phyloP scores from a whole-genome alignment of 2,329 filamentous ascomycete genomes.

The Penicillium sp. region DNA sequence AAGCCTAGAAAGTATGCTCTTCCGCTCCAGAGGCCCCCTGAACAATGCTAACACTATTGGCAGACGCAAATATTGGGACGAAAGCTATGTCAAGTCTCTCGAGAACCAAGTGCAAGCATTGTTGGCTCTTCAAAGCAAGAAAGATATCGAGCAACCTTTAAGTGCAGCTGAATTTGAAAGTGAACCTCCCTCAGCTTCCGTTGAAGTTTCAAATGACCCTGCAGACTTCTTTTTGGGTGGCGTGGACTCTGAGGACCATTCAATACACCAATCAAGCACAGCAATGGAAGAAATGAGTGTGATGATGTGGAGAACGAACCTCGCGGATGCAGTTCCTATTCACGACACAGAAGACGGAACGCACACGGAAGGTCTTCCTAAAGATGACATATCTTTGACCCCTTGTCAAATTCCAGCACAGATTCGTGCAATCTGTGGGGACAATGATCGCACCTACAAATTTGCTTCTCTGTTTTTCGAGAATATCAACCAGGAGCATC shows the following conservation, averaged over 20 bases:
- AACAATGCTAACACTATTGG: neutral
- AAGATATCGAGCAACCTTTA: neutral
- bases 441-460: neutral
- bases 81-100: constrained; percentile 6
- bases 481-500: constrained; percentile 7
- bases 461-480: constrained; percentile 2
- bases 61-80: constrained; percentile 13
- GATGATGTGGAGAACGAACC: constrained; percentile 16
- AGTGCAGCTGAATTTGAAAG: neutral
- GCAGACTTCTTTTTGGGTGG: neutral
- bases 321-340: constrained; percentile 9
- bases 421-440: neutral
- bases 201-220: neutral
- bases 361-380: neutral
- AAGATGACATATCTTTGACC: neutral
- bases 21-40: neutral
- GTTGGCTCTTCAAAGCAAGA: constrained; percentile 1
- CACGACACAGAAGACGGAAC: neutral
- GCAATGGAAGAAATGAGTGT: constrained; percentile 14
- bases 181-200: neutral
- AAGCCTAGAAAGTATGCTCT: neutral
- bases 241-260: neutral
- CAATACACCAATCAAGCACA: constrained; percentile 2
- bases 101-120: constrained; percentile 7
- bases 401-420: neutral